phyloP scores from a whole-genome alignment of 371 early-diverging fungal genomes.

The Rhizopus delemar region DNA sequence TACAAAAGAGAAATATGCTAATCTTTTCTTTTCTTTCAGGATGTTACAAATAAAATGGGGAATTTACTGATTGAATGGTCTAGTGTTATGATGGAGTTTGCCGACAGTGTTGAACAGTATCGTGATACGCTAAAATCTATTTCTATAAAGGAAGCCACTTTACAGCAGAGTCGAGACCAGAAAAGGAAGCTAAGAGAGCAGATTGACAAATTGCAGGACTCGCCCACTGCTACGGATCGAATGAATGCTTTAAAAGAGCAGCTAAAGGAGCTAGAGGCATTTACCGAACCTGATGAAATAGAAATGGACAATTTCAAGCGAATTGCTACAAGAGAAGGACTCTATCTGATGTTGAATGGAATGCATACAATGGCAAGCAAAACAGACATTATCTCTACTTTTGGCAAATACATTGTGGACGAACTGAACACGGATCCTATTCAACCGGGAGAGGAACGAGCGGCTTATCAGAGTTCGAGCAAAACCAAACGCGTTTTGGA shows the following conservation, averaged over 20 bases:
- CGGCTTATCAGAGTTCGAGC: conserved; percentile 23
- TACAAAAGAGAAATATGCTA: neutral
- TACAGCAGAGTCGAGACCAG: conserved; percentile 33
- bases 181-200: conserved; percentile 31
- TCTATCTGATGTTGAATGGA: conserved; percentile 44
- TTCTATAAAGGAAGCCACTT: conserved; percentile 28
- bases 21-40: conserved; percentile 17
- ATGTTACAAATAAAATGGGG: conserved; percentile 39
- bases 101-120: conserved; percentile 41
- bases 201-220: conserved; percentile 29
- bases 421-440: conserved; percentile 40
- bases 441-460: conserved; percentile 28
- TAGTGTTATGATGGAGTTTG: conserved; percentile 33
- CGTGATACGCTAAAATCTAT: conserved; percentile 41
- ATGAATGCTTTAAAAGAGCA: conserved; percentile 35
- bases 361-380: conserved; percentile 49
- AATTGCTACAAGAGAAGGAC: conserved; percentile 39
- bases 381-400: conserved; percentile 42
- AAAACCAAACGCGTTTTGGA: conserved; percentile 37
- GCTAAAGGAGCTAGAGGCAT: conserved; percentile 27
- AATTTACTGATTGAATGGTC: conserved; percentile 35
- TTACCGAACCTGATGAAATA: conserved; percentile 29
- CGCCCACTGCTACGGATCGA: conserved; percentile 33
- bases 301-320: conserved; percentile 46
- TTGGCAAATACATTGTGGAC: conserved; percentile 49